Percentiles rank a stretch among this genome's conserved stretches.
These are phyloP conservation scores for Prunus mongolica DNA, from an alignment of 306 rosid genomes.

Conservation along the genomic window DNA sequence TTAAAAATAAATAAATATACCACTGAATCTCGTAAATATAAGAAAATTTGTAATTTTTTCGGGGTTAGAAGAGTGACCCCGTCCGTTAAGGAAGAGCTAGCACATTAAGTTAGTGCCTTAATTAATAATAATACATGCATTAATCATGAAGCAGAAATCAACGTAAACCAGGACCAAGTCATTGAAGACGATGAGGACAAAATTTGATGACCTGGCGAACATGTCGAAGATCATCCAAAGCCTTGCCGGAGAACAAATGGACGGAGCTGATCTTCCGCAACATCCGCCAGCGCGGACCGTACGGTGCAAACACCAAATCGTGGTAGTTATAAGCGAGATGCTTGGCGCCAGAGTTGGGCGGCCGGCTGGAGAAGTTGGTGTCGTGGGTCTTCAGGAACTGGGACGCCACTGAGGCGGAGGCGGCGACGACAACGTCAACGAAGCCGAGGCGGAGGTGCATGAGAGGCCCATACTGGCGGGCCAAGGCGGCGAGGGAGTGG, in stretches of 20 bases:
- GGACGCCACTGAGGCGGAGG: constrained; percentile 68
- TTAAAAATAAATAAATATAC: too few species aligned
- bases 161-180: neutral
- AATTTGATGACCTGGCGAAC: constrained; percentile 55
- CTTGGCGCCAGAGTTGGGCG: constrained; percentile 77
- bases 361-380: constrained; percentile 70
- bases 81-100: too few species aligned
- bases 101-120: too few species aligned
- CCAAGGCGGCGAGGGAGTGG: constrained; percentile 59
- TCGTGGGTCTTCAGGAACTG: constrained; percentile 69
- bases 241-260: constrained; percentile 80
- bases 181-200: neutral
- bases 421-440: constrained; percentile 63
- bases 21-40: too few species aligned
- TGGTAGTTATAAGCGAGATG: constrained; percentile 66
- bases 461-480: constrained; percentile 59
- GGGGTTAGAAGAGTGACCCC: too few species aligned
- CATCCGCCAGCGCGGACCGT: constrained; percentile 75
- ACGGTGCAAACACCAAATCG: constrained; percentile 78
- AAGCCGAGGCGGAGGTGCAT: constrained; percentile 67
- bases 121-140: too few species aligned
- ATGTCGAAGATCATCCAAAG: constrained; percentile 58
- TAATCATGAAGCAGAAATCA: neutral
- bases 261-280: constrained; percentile 70
- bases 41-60: too few species aligned